Evolutionary conservation across 2,329 filamentous ascomycete genomes (phyloP).

Genomic region (Talaromyces sp.): DNA sequence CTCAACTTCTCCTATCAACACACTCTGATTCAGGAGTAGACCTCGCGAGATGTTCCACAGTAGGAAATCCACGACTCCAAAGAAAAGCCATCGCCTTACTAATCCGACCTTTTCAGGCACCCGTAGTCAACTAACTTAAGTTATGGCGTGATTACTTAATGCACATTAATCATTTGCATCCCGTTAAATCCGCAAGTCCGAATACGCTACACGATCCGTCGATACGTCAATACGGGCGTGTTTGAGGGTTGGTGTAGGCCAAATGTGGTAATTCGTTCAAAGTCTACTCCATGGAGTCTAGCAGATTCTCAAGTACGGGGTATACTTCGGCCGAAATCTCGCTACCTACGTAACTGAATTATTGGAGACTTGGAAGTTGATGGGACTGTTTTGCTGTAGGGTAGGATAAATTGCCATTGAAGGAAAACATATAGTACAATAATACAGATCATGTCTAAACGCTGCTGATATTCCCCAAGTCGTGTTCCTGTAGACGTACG

Average conservation of each 20-base stretch:
- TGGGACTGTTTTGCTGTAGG: too few relatives aligned
- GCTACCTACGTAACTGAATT: too few relatives aligned
- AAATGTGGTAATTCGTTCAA: not conserved
- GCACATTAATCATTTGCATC: not conserved
- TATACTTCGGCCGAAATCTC: not conserved
- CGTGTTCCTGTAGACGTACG: constrained; percentile 30
- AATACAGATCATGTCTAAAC: not conserved
- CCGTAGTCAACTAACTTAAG: too few relatives aligned
- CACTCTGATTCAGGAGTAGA: not conserved
- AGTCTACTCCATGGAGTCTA: not conserved
- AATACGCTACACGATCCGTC: not conserved
- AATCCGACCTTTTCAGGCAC: not conserved
- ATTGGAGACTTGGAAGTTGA: too few relatives aligned
- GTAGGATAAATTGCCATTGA: too few relatives aligned
- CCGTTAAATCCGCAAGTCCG: constrained; percentile 3
- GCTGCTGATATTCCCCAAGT: constrained; percentile 34
- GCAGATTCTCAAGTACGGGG: not conserved
- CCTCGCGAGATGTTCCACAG: not conserved
- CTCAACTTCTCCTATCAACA: not conserved
- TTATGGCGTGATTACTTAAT: constrained; percentile 1
- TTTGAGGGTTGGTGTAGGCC: not conserved
- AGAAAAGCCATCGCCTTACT: not conserved
- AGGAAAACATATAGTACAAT: not conserved
- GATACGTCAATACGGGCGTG: not conserved
- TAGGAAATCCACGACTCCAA: too few relatives aligned